A percentile compares a stretch with the other conserved stretches of the same genome.
Conservation (phyloP, 2,329 filamentous ascomycete genomes). For the Didymella lethalis region DNA sequence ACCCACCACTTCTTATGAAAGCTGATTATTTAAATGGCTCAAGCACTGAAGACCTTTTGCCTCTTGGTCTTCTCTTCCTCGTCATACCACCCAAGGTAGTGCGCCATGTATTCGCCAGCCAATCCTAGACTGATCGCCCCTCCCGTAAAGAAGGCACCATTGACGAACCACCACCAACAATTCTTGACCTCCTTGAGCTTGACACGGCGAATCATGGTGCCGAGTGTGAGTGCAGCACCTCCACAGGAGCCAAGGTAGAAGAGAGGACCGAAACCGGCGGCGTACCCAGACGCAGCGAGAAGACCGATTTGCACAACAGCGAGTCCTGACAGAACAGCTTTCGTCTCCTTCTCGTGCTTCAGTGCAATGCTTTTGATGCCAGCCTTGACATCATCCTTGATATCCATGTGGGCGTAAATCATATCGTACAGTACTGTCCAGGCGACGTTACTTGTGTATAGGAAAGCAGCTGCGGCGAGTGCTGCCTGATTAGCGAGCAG, state of each 20-base stretch:
- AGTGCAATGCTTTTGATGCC: constrained; percentile 90
- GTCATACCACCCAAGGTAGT: constrained; percentile 37
- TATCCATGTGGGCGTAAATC: constrained; percentile 93
- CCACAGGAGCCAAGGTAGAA: constrained; percentile 68
- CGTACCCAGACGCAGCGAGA: constrained; percentile 72
- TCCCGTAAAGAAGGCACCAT: constrained; percentile 68
- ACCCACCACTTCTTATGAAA: no score
- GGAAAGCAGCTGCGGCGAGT: constrained; percentile 68
- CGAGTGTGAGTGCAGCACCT: constrained; percentile 62
- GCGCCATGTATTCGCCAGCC: constrained; percentile 60
- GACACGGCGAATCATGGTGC: constrained; percentile 67
- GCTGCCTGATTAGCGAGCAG: constrained; percentile 70
- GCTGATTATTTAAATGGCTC: no score
- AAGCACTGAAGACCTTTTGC: neutral
- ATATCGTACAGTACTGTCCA: constrained; percentile 93
- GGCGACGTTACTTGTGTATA: constrained; percentile 81
- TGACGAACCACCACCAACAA: constrained; percentile 72
- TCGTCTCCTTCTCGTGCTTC: constrained; percentile 79
- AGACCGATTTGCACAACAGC: constrained; percentile 74
- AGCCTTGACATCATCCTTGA: constrained; percentile 82
- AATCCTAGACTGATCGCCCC: constrained; percentile 65
- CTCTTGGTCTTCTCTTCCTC: constrained; percentile 23
- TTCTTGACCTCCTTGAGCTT: constrained; percentile 64
- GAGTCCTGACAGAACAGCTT: constrained; percentile 74
- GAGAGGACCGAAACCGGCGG: constrained; percentile 65